phyloP scores from a whole-genome alignment of 306 rosid genomes.

The Vicia faba region DNA sequence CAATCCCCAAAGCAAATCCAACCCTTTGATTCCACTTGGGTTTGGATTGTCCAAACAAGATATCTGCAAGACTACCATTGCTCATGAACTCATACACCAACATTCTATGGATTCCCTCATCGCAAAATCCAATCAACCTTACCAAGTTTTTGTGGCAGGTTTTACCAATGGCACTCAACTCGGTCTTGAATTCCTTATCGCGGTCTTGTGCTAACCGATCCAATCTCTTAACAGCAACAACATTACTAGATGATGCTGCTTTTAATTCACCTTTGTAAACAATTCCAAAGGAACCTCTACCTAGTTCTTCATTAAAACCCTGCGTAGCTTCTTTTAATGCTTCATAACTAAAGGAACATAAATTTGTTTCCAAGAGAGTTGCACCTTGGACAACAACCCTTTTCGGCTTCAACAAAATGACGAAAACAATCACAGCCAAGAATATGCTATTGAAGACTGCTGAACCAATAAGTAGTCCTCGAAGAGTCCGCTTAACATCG shows the following conservation, averaged over 20 bases:
- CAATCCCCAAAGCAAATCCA: slow-evolving; percentile 45
- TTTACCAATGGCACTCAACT: slow-evolving; percentile 45
- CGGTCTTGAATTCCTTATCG: slow-evolving; percentile 49
- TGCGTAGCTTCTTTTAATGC: slow-evolving; percentile 41
- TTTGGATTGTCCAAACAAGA: slow-evolving; percentile 39
- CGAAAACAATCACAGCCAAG: slow-evolving; percentile 18
- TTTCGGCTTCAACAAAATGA: slow-evolving; percentile 28
- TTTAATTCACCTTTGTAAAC: slow-evolving; percentile 48
- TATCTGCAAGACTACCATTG: slow-evolving; percentile 41
- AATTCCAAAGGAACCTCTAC: slow-evolving; percentile 52
- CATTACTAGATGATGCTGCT: neutral
- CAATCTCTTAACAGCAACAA: slow-evolving; percentile 48
- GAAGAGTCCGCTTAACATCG: slow-evolving; percentile 16
- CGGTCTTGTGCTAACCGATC: slow-evolving; percentile 48
- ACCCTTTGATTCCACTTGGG: slow-evolving; percentile 46
- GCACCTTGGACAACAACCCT: slow-evolving; percentile 10
- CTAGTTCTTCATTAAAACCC: slow-evolving; percentile 42
- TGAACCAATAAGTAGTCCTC: slow-evolving; percentile 42
- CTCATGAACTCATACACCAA: slow-evolving; percentile 49
- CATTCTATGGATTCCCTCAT: slow-evolving; percentile 45
- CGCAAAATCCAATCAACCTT: slow-evolving; percentile 50
- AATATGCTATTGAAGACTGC: slow-evolving; percentile 32
- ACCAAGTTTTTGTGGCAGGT: slow-evolving; percentile 53
- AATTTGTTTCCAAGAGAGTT: slow-evolving; percentile 40
- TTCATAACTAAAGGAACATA: slow-evolving; percentile 39